Evolutionary conservation across 2,329 filamentous ascomycete species (phyloP), one percentile per base, ranked within the genome.

Genomic region (Pseudohalonectria lignicola): DNA sequence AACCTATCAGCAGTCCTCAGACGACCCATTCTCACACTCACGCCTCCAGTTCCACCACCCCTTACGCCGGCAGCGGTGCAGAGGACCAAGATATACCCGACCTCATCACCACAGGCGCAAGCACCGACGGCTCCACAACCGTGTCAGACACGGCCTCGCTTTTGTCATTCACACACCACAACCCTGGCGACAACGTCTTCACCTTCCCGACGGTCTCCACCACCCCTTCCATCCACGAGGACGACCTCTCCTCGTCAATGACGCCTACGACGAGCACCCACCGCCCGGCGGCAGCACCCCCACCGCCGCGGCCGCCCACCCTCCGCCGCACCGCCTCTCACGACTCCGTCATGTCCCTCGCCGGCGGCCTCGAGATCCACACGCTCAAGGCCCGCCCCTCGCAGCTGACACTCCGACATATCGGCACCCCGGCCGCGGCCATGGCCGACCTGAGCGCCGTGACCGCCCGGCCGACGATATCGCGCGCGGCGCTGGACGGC

Each of bases 321-420:
- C 58, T 88, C 4, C 82, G 76, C 30, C 79, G 82, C 23, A 70
- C 77, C 3, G 54, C 77, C 2, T 94, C 88, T 2, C 86, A 94
- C 49, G 88, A 95, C 54, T 94, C 86, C 15, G 79, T 95, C 43
- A 74, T 95, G 47, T 95, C 88, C 0, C 72, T 94, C 2, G 76
- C 80, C 0, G 87, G 86, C 4, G 87, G 87, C 2, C 80, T 94
- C 55, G 90, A 95, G 53, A 93, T 94, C 36, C 87, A 94, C 55
- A 87, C 83, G 0, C 67, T 93, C 4, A 79, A 81, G 49, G 70
- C 72, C 2, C 75, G 83, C 4, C 85, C 86, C 0, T 85, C 82
- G 25, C 85, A 93, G 50, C 71, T 92, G 41, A 74, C 79, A 17
- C 52, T 76, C 43, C 54, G 69, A 36, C 64, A 66, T 23, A 60